Base-by-base conservation (phyloP, 2,329 filamentous ascomycete genomes). In the Sclerotinia sclerotiorum region DNA sequence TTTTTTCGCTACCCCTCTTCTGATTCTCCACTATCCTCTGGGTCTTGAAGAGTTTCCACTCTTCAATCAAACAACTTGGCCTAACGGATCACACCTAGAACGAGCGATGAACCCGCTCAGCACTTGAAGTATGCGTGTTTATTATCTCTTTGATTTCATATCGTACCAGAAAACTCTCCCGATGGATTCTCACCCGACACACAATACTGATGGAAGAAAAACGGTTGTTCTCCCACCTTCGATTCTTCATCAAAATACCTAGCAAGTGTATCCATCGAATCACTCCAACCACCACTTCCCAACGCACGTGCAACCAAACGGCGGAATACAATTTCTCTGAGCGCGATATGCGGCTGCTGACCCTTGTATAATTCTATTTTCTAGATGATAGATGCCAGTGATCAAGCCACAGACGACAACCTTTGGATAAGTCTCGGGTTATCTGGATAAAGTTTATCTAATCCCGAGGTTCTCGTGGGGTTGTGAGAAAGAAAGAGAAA, bases 391-490 rank as follows among this genome's bases (percentile, higher is more conserved):
- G 44, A 48, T 48, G 42, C 48, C 42, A 24, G 32, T 35, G 42
- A 61, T 61, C 42, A 48, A 61, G 57, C 57, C 57, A 61, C 42
- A 60, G 57, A n/a, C 24, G 24, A 46, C 57, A 48, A 35, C 19
- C 24, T 61, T 15, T n/a, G 10, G 48, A 35, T 61, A 48, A 61
- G 57, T 61, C 42, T 61, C 57, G 57, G 57, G 42, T 17, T 48
- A 24, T 48, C 42, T 61, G 57, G 42, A 48, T 48, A 42, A 61
- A 61, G 57, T 61, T 42, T 61, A 21, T 61, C 57, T 35, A 10
- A 46, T 48, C 13, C 57, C 57, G 42, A 61, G 57, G 19, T 48
- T 60, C 42, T 60, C 57, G 19, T 46, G 24, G 35, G 17, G 19
- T 46, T 46, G 8, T 55, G 27, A 35, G 52, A n/a, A 44, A 48